These are phyloP conservation scores for Blastobotrys persicus DNA, from an alignment of 1,139 yeast genomes.

Conservation along the genomic window DNA sequence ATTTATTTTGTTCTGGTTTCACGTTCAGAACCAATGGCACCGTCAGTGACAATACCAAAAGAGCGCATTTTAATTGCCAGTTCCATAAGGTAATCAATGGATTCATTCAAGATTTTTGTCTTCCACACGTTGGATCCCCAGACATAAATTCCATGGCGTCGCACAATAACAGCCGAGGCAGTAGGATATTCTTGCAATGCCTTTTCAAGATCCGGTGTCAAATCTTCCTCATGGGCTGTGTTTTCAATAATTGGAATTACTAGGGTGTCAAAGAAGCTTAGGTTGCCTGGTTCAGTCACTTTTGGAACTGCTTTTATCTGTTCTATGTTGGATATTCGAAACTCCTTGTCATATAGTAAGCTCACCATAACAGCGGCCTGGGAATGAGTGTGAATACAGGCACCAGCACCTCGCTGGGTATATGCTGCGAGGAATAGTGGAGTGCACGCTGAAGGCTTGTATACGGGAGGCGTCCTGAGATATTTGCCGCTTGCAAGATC, in stretches of 20 bases:
- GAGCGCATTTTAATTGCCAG: slow-evolving; percentile 72
- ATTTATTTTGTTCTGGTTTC: not conserved
- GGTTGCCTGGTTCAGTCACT: slow-evolving; percentile 61
- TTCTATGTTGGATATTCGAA: slow-evolving; percentile 76
- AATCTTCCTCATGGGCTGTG: slow-evolving; percentile 82
- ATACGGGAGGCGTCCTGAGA: slow-evolving; percentile 58
- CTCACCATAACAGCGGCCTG: slow-evolving; percentile 82
- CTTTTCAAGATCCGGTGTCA: slow-evolving; percentile 58
- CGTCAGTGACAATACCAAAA: slow-evolving; percentile 34
- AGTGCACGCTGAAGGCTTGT: slow-evolving; percentile 90
- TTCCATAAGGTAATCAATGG: slow-evolving; percentile 84
- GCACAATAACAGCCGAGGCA: slow-evolving; percentile 80
- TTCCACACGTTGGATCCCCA: slow-evolving; percentile 95
- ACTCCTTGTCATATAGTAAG: slow-evolving; percentile 64
- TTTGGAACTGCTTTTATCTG: slow-evolving; percentile 91
- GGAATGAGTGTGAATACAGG: slow-evolving; percentile 94
- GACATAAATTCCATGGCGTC: slow-evolving; percentile 91
- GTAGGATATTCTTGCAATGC: slow-evolving; percentile 69
- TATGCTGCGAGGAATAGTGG: slow-evolving; percentile 83
- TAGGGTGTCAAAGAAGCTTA: slow-evolving; percentile 71
- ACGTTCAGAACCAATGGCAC: slow-evolving; percentile 29
- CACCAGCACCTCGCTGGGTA: slow-evolving; percentile 73
- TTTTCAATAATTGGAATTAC: slow-evolving; percentile 89
- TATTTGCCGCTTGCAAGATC: slow-evolving; percentile 55
- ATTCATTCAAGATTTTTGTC: slow-evolving; percentile 90